These are phyloP conservation scores for Cornus kousa DNA, from an alignment of 148 eudicot genomes.

Conservation along the genomic window DNA sequence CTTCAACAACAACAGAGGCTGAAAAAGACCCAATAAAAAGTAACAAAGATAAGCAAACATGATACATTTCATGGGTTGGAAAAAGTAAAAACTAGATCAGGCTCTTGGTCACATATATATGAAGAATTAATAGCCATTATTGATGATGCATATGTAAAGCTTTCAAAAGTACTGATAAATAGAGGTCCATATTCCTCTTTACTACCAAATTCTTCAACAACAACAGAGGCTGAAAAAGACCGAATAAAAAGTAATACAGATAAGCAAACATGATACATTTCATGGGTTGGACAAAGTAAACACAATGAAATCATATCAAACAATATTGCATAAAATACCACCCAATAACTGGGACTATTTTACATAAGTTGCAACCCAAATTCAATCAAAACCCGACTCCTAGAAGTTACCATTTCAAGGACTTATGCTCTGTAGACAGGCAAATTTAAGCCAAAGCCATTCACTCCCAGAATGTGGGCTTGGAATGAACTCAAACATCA, in stretches of 20 bases:
- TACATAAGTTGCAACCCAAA: not conserved
- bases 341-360: not conserved
- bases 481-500: not conserved
- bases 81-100: conserved; percentile 93
- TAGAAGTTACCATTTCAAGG: not conserved
- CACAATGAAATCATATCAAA: not conserved
- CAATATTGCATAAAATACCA: not conserved
- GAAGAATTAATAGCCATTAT: conserved; percentile 86
- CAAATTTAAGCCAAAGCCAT: not conserved
- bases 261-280: conserved; percentile 2
- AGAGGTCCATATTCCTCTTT: conserved; percentile 81
- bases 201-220: conserved; percentile 82
- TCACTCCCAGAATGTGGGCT: not conserved
- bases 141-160: conserved; percentile 83
- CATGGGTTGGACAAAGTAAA: not conserved
- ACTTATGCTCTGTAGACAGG: not conserved
- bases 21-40: conserved; percentile 25
- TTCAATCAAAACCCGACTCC: not conserved
- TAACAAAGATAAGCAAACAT: not conserved
- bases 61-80: conserved; percentile 2
- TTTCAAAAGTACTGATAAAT: conserved; percentile 76
- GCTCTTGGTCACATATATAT: conserved; percentile 98
- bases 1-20: conserved; percentile 86
- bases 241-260: not conserved
- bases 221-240: conserved; percentile 67